phyloP scores from a whole-genome alignment of 1,284 basidiomycete genomes.

The Irpex rosettiformis region DNA sequence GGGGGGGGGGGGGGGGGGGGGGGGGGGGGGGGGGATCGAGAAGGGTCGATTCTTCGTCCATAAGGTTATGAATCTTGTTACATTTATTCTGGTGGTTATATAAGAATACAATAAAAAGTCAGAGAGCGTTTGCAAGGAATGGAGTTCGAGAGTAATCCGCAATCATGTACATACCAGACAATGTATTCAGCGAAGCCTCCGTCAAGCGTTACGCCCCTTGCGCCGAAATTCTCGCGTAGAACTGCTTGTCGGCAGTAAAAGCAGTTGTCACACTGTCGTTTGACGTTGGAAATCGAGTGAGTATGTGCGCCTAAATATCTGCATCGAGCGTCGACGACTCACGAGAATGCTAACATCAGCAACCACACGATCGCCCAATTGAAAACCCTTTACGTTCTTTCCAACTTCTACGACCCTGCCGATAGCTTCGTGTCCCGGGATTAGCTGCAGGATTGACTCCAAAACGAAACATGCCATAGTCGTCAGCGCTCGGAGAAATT shows the following conservation, averaged over 20 bases:
- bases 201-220: conserved; percentile 48
- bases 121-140: not conserved
- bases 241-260: conserved; percentile 56
- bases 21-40: conserved; percentile 59
- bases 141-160: not conserved
- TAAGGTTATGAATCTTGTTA: conserved; percentile 58
- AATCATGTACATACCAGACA: conserved; percentile 34
- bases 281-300: not conserved
- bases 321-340: conserved; percentile 13
- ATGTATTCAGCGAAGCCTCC: conserved; percentile 62
- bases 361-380: conserved; percentile 54
- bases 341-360: conserved; percentile 50
- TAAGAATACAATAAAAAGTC: not conserved
- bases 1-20: no score
- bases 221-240: conserved; percentile 54
- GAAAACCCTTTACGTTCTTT: conserved; percentile 27
- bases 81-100: conserved; percentile 39
- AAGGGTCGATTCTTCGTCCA: conserved; percentile 57
- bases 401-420: conserved; percentile 1
- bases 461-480: not conserved
- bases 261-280: conserved; percentile 38
- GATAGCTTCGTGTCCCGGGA: conserved; percentile 51
- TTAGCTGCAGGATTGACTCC: not conserved
- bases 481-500: not conserved
- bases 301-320: not conserved